A percentile compares a stretch with the other conserved stretches of the same genome.
Conservation (phyloP, 2,329 filamentous ascomycete genomes). For the Malbranchea cinnamomea region DNA sequence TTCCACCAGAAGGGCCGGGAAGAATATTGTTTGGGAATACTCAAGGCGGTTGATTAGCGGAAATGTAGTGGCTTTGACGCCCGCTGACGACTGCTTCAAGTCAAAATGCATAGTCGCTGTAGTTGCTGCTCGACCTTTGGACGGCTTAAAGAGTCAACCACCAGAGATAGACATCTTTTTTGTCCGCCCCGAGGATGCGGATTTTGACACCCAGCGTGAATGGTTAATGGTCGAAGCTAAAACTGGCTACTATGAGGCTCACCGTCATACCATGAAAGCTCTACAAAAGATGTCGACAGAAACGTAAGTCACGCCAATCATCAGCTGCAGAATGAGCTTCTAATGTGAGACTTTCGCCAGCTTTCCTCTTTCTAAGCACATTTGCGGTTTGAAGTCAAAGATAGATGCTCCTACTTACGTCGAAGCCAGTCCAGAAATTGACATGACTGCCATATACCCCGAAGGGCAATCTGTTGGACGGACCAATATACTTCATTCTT, state of each 20-base stretch:
- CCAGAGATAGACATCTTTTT: conserved; percentile 67
- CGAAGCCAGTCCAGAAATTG: conserved; percentile 30
- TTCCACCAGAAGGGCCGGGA: conserved; percentile 48
- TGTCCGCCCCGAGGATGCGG: conserved; percentile 41
- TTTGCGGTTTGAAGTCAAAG: conserved; percentile 23
- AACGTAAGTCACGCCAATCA: conserved; percentile 17
- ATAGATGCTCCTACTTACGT: conserved; percentile 41
- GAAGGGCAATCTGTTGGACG: conserved; percentile 22
- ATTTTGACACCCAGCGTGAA: conserved; percentile 53
- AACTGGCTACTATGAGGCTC: conserved; percentile 60
- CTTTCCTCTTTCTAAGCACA: conserved; percentile 31
- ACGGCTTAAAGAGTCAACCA: conserved; percentile 48
- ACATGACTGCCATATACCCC: conserved; percentile 34
- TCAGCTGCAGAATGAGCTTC: not conserved
- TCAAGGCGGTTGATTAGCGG: conserved; percentile 43
- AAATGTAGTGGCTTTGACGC: conserved; percentile 40
- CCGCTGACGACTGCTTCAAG: conserved; percentile 44
- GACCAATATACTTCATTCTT: conserved; percentile 39
- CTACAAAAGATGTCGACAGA: conserved; percentile 51
- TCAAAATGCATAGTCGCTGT: conserved; percentile 53
- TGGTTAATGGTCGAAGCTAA: conserved; percentile 69
- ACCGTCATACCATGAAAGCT: conserved; percentile 55
- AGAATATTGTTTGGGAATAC: conserved; percentile 53
- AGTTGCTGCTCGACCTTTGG: conserved; percentile 54
- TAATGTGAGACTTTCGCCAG: too few relatives aligned